Percentiles rank a stretch among this genome's conserved stretches.
Conservation (phyloP, 768 basidiomycete species). For the Psilocybe cyanescens region DNA sequence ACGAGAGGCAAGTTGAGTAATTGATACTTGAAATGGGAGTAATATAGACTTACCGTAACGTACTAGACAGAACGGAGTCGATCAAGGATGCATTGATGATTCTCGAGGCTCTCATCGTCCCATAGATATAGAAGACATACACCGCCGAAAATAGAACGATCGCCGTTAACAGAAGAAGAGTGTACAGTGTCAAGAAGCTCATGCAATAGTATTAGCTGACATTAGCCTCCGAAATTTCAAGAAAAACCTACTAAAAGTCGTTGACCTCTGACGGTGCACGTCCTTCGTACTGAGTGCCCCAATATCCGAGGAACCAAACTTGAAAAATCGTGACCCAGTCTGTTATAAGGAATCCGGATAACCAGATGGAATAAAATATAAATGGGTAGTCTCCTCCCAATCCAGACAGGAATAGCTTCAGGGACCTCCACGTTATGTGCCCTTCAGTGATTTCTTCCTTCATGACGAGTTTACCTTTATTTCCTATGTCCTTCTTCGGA, state of each 20-base stretch:
- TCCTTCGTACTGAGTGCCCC: constrained; percentile 45
- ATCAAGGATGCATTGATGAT: constrained; percentile 13
- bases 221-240: not conserved
- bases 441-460: constrained; percentile 59
- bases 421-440: constrained; percentile 25
- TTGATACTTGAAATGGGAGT: too few relatives aligned
- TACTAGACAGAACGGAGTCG: constrained; percentile 18
- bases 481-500: constrained; percentile 9
- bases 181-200: constrained; percentile 9
- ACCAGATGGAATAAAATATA: constrained; percentile 32
- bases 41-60: constrained; percentile 6
- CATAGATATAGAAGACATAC: constrained; percentile 5
- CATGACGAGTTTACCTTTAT: constrained; percentile 60
- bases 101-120: constrained; percentile 15
- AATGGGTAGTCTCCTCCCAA: constrained; percentile 38
- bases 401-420: constrained; percentile 39
- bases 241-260: constrained; percentile 36
- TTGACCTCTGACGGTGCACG: constrained; percentile 33
- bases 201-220: constrained; percentile 20
- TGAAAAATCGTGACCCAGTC: constrained; percentile 32
- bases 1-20: too few relatives aligned
- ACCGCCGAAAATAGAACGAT: not conserved
- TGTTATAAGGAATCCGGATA: constrained; percentile 19
- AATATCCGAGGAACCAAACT: constrained; percentile 48
- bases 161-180: not conserved